A percentile compares a stretch with the other conserved stretches of the same genome.
Evolutionary conservation across 1,284 basidiomycete species (phyloP).

Genomic region (Gastroboletus turbinatus): DNA sequence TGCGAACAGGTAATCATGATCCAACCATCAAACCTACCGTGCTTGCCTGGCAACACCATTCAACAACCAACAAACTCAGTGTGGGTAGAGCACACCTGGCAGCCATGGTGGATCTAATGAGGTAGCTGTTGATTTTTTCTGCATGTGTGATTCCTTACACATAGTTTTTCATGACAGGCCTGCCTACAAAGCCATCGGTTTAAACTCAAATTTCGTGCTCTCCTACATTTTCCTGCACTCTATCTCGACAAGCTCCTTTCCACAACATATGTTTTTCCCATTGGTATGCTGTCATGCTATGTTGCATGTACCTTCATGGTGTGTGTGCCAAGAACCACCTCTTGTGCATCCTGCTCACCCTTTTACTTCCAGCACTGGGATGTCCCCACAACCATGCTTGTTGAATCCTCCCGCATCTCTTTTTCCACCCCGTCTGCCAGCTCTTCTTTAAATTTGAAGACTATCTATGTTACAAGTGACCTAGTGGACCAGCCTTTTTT

Average conservation of each 20-base stretch:
- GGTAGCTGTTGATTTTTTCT: slow-evolving; percentile 37
- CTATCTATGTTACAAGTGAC: no score
- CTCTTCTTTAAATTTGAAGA: no score
- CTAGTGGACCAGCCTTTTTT: no score
- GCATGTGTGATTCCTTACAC: not conserved
- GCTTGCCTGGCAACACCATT: slow-evolving; percentile 95
- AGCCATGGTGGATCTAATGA: slow-evolving; percentile 91
- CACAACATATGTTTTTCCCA: slow-evolving; percentile 84
- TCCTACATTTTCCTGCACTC: slow-evolving; percentile 93
- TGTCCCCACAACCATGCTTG: no score
- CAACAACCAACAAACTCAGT: slow-evolving; percentile 74
- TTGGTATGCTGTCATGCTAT: slow-evolving; percentile 96
- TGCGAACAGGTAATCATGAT: slow-evolving; percentile 23
- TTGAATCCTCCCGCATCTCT: no score
- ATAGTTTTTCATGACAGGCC: slow-evolving; percentile 48
- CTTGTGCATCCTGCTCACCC: no score
- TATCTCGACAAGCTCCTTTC: slow-evolving; percentile 84
- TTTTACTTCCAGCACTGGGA: no score
- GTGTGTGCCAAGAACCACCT: slow-evolving; percentile 12
- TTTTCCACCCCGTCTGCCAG: no score
- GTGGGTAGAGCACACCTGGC: slow-evolving; percentile 91
- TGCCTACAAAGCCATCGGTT: slow-evolving; percentile 93
- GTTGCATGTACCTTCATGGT: slow-evolving; percentile 90
- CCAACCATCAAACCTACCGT: slow-evolving; percentile 51
- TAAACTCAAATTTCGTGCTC: slow-evolving; percentile 97